Percentiles rank a stretch among this genome's conserved stretches.
phyloP scores from a whole-genome alignment of 2,329 filamentous ascomycete genomes.

The Pestalotiopsis sp. region DNA sequence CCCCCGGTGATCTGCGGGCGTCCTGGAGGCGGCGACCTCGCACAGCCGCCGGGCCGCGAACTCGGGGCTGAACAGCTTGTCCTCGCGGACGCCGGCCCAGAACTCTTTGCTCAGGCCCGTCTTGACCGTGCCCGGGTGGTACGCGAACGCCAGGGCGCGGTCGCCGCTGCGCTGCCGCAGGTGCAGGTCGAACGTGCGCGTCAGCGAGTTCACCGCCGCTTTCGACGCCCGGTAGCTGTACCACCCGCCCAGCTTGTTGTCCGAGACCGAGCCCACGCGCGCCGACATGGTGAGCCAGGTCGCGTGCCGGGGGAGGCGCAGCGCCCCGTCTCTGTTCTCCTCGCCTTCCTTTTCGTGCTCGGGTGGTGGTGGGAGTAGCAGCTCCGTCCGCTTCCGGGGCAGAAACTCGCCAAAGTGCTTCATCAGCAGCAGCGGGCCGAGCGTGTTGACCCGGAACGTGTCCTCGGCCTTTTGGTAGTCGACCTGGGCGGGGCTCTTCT shows the following conservation, averaged over 20 bases:
- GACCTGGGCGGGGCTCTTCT: slow-evolving; percentile 71
- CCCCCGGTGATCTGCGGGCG: slow-evolving; percentile 57
- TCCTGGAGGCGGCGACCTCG: slow-evolving; percentile 54
- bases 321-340: not conserved
- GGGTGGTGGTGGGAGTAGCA: slow-evolving; percentile 24
- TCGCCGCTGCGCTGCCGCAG: slow-evolving; percentile 59
- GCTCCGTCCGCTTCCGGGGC: slow-evolving; percentile 56
- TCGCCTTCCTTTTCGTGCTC: slow-evolving; percentile 8
- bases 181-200: slow-evolving; percentile 72
- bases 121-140: slow-evolving; percentile 82
- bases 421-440: slow-evolving; percentile 75
- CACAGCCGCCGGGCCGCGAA: slow-evolving; percentile 68
- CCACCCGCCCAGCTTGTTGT: slow-evolving; percentile 79
- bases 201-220: slow-evolving; percentile 71
- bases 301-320: slow-evolving; percentile 53
- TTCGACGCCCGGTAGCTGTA: slow-evolving; percentile 81
- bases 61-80: slow-evolving; percentile 67
- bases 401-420: slow-evolving; percentile 76
- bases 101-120: slow-evolving; percentile 75
- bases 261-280: slow-evolving; percentile 72
- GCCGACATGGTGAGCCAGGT: slow-evolving; percentile 78
- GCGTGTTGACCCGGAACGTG: slow-evolving; percentile 73
- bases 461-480: slow-evolving; percentile 62
- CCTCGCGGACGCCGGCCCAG: slow-evolving; percentile 65
- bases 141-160: slow-evolving; percentile 67